These are phyloP conservation scores for Pseudopithomyces chartarum DNA, from an alignment of 2,329 filamentous ascomycete genomes.

Conservation along the genomic window DNA sequence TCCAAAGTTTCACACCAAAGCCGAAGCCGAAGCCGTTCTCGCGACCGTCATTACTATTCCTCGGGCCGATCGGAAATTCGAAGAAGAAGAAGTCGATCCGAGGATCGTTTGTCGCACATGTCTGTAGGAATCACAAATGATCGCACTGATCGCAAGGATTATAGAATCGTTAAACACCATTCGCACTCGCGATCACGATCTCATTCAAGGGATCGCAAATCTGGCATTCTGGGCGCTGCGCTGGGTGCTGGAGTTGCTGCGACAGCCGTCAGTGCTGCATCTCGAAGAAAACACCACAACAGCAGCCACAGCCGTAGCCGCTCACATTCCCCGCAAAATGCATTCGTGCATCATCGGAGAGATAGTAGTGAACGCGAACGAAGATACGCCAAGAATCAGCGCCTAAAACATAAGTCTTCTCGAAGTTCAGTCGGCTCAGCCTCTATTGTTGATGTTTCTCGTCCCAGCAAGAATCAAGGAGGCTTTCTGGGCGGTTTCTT, in stretches of 20 bases:
- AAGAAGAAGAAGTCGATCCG: slow-evolving; percentile 45
- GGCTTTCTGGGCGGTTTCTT: slow-evolving; percentile 60
- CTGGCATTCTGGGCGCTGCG: slow-evolving; percentile 43
- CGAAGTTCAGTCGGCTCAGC: slow-evolving; percentile 54
- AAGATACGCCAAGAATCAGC: slow-evolving; percentile 29
- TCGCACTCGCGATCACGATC: slow-evolving; percentile 50
- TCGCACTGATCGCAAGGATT: slow-evolving; percentile 30
- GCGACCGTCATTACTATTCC: slow-evolving; percentile 49
- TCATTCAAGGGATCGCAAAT: slow-evolving; percentile 38
- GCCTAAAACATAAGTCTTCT: slow-evolving; percentile 36
- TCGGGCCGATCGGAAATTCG: slow-evolving; percentile 50
- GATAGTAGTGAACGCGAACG: slow-evolving; percentile 39
- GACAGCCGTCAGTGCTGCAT: slow-evolving; percentile 42
- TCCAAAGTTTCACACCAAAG: slow-evolving; percentile 36
- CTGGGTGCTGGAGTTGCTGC: slow-evolving; percentile 46
- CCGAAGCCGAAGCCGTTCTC: slow-evolving; percentile 46
- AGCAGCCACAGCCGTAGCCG: slow-evolving; percentile 40
- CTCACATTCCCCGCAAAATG: slow-evolving; percentile 42
- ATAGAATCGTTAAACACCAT: slow-evolving; percentile 38
- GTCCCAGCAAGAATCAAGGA: slow-evolving; percentile 53
- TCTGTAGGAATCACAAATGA: slow-evolving; percentile 39
- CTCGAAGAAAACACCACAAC: slow-evolving; percentile 31
- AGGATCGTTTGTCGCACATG: slow-evolving; percentile 39
- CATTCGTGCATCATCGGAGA: slow-evolving; percentile 32
- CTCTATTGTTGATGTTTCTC: slow-evolving; percentile 70